Base-by-base conservation (phyloP, 768 basidiomycete species). In the Boletus patriciae region DNA sequence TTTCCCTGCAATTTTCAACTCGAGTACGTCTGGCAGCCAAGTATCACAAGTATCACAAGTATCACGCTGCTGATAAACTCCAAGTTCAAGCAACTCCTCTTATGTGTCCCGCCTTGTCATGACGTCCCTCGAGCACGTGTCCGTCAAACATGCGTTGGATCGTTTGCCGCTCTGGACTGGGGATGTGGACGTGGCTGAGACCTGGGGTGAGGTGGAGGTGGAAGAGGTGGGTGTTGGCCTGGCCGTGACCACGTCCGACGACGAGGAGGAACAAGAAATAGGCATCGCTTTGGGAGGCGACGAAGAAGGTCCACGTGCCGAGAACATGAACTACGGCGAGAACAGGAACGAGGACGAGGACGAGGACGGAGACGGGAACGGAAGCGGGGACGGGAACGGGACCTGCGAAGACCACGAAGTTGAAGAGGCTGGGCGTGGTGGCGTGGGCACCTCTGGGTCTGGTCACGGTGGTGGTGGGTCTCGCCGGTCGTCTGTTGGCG, bases 91-190 rank as follows among this genome's bases (percentile, higher is more conserved):
- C 8, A 37, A 41, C 49, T 50, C 31, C 23, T 45, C 41, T 46
- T 55, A 68, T 72, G 70, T 46, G 23, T 48, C 52, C 51, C 34
- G 54, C 21, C 38, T 33, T 33, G 40, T 53, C 49, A 73, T 70
- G 69, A 73, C 71, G 37, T 59, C 67, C 43, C 47, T 63, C 60
- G 61, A 73, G 16, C 63, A 62, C 53, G 56, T 60, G 61, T 58
- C 57, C 27, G 54, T 66, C 59, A 59, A 60, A 50, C 59, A 59
- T 56, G 46, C 41, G 46, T 41, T 51, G 50, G 44, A 60, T 38
- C 48, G 18, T 31, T 25, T 21, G 6, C 29, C 54, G 9, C 44
- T 54, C 19, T 41, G 48, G 55, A 46, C 18, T 43, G 62, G 31
- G 25, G 46, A 57, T 23, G 37, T 0, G 18, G 46, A 5, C 1